Evolutionary conservation across 176 grass and related monocot genomes (phyloP).

Genomic region (Triticum turgidum): DNA sequence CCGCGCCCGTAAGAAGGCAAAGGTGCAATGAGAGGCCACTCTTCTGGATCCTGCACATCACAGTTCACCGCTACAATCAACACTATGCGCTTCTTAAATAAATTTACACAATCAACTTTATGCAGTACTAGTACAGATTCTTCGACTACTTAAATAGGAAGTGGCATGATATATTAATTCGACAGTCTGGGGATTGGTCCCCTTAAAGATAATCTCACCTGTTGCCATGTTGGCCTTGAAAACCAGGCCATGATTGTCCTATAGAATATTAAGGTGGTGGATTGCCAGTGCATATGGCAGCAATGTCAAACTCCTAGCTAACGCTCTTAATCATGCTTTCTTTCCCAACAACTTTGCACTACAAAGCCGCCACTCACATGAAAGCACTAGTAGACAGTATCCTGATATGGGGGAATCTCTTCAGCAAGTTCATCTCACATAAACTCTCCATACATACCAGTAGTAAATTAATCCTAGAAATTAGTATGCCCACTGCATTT

Average conservation of each 20-base stretch:
- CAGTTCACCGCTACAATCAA: constrained; percentile 26
- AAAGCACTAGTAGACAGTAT: constrained; percentile 7
- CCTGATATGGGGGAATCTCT: neutral
- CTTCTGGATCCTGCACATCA: constrained; percentile 60
- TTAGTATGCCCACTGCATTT: neutral
- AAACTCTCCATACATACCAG: neutral
- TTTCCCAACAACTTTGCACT: constrained; percentile 36
- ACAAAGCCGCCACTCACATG: neutral
- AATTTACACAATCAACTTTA: neutral
- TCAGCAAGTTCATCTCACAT: neutral
- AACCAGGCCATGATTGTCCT: neutral
- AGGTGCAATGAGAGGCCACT: constrained; percentile 81
- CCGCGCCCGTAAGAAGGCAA: constrained; percentile 89
- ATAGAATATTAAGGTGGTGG: neutral
- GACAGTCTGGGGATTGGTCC: constrained; percentile 27
- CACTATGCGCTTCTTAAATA: neutral
- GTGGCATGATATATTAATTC: neutral
- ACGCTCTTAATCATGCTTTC: constrained; percentile 20
- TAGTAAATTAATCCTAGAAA: neutral
- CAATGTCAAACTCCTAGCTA: constrained; percentile 20
- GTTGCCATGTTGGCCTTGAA: constrained; percentile 15
- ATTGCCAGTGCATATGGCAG: neutral
- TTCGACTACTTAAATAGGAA: constrained; percentile 23
- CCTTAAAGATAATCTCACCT: constrained; percentile 25
- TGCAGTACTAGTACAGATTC: neutral